Conservation (phyloP, 208 protist species). For the Crithidia expoeki region DNA sequence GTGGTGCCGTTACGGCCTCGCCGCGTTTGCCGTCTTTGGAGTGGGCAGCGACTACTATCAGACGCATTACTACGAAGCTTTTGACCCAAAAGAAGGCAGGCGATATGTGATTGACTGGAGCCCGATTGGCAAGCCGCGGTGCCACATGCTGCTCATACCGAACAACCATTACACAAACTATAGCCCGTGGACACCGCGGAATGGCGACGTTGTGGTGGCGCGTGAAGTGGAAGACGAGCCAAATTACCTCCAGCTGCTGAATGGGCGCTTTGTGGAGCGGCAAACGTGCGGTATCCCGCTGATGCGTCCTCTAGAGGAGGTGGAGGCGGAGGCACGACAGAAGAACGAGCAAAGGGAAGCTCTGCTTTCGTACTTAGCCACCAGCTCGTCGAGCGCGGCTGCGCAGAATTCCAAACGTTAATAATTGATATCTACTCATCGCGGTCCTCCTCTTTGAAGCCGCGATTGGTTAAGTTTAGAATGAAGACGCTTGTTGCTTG, state of each 20-base stretch:
- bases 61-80: conserved; percentile 82
- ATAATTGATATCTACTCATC: neutral
- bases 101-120: conserved; percentile 81
- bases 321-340: conserved; percentile 21
- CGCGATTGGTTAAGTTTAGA: neutral
- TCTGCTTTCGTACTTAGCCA: conserved; percentile 9
- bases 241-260: conserved; percentile 83
- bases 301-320: conserved; percentile 62
- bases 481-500: too few species aligned
- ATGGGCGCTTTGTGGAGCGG: conserved; percentile 81
- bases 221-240: conserved; percentile 66
- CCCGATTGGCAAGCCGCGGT: conserved; percentile 71
- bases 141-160: conserved; percentile 75
- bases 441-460: neutral
- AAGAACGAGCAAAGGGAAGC: conserved; percentile 20
- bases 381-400: neutral
- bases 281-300: conserved; percentile 79
- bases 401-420: neutral
- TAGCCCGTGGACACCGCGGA: conserved; percentile 82
- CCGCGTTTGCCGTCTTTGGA: conserved; percentile 58
- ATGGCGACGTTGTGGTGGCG: conserved; percentile 83
- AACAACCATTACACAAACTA: conserved; percentile 87
- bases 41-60: conserved; percentile 86
- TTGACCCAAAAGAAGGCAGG: conserved; percentile 59
- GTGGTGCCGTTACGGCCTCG: conserved; percentile 67